Evolutionary conservation across 495 filamentous ascomycete genomes (phyloP), one percentile per base, ranked within the genome.

Genomic region (Haplographium delicatum): DNA sequence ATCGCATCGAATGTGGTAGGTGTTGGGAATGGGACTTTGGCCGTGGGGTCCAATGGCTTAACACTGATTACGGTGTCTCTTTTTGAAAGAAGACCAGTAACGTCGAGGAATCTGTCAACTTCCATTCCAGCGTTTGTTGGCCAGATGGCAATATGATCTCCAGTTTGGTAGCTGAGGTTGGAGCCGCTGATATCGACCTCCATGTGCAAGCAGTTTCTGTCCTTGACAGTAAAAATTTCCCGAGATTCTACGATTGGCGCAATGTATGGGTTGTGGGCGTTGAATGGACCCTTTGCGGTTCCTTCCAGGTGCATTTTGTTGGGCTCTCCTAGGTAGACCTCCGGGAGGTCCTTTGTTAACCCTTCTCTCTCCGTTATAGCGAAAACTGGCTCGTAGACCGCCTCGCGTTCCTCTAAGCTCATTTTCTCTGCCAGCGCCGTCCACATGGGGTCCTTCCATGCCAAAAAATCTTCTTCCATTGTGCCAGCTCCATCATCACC

Each of bases 361-460:
- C 81, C 79, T 0, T 88, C 80, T 61, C 86, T 81, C 60, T 96
- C 89, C 11, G 73, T 79, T 54, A 97, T 84, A 52, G 75, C 78
- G 62, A 95, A 97, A 44, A 94, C 82, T 28, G 93, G 88, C 64
- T 99, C 93, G 65, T 99, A 99, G 56, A 91, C 82, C 42, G 93
- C 86, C 67, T 99, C 93, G 41, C 93, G 89, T 68, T 99, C 93
- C 67, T 96, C 86, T 37, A 99, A 74, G 44, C 79, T 77, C 85
- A 99, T 85, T 56, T 84, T 78, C 44, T 88, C 80, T 5, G 83
- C 72, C 33, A 97, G 71, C 47, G 85, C 89, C 52, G 73, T 69
- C 93, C 93, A 99, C 94, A 99, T 99, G 42, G 91, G 90, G 61
- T 99, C 93, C 68, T 99, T 99, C 93, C 93, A 99, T 53, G 93